Percentiles rank a stretch among this genome's conserved stretches.
Conservation (phyloP, 768 basidiomycete genomes). For the Pleurotus ostreatus region DNA sequence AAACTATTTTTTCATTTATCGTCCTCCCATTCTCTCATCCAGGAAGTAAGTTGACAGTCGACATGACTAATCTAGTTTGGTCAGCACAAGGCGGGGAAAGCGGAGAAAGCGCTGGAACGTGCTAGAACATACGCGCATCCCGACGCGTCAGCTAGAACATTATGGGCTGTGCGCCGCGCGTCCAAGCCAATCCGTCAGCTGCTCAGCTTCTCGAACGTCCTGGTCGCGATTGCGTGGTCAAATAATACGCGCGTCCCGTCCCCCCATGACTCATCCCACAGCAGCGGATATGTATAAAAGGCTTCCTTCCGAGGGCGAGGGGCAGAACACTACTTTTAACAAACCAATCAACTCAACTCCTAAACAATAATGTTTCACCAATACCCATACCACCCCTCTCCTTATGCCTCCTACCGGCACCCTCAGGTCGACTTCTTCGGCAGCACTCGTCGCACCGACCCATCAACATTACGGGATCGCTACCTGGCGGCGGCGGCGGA, state of each 20-base stretch:
- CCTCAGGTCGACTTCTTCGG: too few relatives aligned
- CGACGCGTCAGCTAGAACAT: background rate
- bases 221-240: background rate
- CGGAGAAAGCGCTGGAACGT: background rate
- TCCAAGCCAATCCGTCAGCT: background rate
- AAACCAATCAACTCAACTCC: background rate
- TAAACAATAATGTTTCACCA: background rate
- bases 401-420: background rate
- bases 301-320: background rate
- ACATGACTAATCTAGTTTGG: background rate
- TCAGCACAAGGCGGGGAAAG: background rate
- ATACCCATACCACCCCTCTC: background rate
- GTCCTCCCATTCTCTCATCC: too few relatives aligned
- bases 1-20: too few relatives aligned
- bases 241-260: background rate
- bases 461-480: constrained; percentile 24
- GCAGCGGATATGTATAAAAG: background rate
- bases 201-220: background rate
- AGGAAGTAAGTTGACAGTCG: too few relatives aligned
- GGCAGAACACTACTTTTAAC: background rate
- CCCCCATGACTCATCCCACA: background rate
- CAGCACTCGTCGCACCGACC: background rate
- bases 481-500: constrained; percentile 34
- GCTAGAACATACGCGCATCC: background rate
- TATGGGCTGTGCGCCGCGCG: background rate